Base-by-base conservation (phyloP, 2,329 filamentous ascomycete genomes). In the Epichloe gansuensis region DNA sequence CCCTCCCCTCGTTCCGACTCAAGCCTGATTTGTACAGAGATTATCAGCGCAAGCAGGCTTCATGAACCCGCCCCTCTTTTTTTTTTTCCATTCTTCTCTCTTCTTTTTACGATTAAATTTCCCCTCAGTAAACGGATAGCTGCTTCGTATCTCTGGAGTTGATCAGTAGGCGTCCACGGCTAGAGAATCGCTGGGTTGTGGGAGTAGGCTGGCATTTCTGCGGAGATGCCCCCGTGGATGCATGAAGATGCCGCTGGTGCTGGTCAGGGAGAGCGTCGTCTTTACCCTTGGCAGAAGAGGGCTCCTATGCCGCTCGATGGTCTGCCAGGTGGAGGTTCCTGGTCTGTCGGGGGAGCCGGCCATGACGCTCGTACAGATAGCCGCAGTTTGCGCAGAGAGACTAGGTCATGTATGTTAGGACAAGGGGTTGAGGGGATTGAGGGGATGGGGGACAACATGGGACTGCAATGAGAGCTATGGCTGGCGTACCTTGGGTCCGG, bases 351-450 rank as follows among this genome's bases (percentile, higher is more conserved):
- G 91, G 90, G 0, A 95, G 75, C 57, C 84, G 83, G 68, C 87
- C 85, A 67, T 94, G 87, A 51, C 89, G 84, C 69, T 96, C 91
- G 65, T 87, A 96, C 21, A 91, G 71, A 59, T 90, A 84, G 52
- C 89, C 91, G 66, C 91, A 97, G 66, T 95, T 96, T 68, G 90
- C 87, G 72, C 91, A 97, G 4, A 97, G 80, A 34, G 87, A 85
- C 87, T 90, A 58, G 34, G 54, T 25, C n/a, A 7, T 5, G 13
- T 15, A 11, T 31, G 27, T 31, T 31, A 21, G 17, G 17, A 21
- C 17, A 21, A 21, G 17, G 17, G 17, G 17, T 21, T 2, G 17
- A 21, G 17, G 17, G 17, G 17, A 2, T 21, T 21, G 17, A 21
- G 17, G 17, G 17, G 17, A 21, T 2, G 17, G 17, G 17, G 17